Percentiles rank a stretch among this genome's conserved stretches.
Evolutionary conservation across 306 rosid genomes (phyloP).

Genomic region (Canavalia ensiformis): DNA sequence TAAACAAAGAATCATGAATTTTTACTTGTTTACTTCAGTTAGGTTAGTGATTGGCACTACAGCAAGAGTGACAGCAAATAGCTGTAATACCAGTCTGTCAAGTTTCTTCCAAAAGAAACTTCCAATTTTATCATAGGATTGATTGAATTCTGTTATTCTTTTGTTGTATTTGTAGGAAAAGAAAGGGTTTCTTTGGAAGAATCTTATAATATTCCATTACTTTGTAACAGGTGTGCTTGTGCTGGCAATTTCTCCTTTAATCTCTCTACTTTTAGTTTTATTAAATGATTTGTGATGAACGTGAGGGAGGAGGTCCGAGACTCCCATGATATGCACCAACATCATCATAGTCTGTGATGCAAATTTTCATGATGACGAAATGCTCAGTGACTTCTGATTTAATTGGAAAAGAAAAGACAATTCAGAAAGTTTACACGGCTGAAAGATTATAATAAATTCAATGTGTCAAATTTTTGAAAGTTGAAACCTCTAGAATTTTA

Average conservation of each 20-base stretch:
- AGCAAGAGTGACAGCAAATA: slow-evolving; percentile 20
- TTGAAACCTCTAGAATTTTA: slow-evolving; percentile 9
- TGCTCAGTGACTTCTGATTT: slow-evolving; percentile 12
- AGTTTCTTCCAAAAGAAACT: slow-evolving; percentile 16
- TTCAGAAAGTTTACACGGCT: neutral
- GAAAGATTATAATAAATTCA: neutral
- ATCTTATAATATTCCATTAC: slow-evolving; percentile 15
- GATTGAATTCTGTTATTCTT: slow-evolving; percentile 49
- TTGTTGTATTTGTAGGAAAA: slow-evolving; percentile 51
- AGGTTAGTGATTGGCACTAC: slow-evolving; percentile 40
- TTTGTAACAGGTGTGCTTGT: slow-evolving; percentile 13
- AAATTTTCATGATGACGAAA: slow-evolving; percentile 13
- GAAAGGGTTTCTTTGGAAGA: neutral
- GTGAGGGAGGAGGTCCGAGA: neutral
- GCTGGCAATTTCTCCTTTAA: neutral
- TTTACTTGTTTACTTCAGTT: slow-evolving; percentile 25
- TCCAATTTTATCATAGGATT: slow-evolving; percentile 26
- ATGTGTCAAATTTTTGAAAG: neutral
- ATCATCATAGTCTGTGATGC: slow-evolving; percentile 14
- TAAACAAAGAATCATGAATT: slow-evolving; percentile 37
- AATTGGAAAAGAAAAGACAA: neutral
- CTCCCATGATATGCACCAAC: slow-evolving; percentile 4
- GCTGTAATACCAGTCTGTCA: slow-evolving; percentile 47
- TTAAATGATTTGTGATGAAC: neutral
- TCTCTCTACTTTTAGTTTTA: slow-evolving; percentile 12